Evolutionary conservation across 805 yeast species (phyloP).

Genomic region (Candida golubevii): DNA sequence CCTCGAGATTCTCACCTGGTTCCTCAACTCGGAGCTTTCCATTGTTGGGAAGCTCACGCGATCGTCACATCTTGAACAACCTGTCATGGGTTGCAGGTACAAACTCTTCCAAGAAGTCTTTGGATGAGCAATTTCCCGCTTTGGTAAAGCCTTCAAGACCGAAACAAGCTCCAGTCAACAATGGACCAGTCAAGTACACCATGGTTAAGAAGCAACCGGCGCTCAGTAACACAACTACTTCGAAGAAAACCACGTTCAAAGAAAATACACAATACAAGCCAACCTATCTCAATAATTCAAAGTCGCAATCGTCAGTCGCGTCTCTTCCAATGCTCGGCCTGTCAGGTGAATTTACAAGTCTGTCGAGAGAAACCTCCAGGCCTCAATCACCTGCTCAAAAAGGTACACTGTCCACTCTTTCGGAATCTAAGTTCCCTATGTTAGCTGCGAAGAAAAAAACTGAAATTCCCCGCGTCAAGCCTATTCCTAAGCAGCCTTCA

Average conservation of each 20-base stretch:
- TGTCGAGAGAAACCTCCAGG: conserved; percentile 5
- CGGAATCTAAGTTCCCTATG: conserved; percentile 45
- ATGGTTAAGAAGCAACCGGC: conserved; percentile 25
- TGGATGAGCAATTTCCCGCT: conserved; percentile 31
- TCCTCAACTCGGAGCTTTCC: conserved; percentile 39
- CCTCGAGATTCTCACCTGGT: conserved; percentile 11
- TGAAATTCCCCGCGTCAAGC: conserved; percentile 56
- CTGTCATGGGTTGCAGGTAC: conserved; percentile 25
- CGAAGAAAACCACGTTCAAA: conserved; percentile 16
- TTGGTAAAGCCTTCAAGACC: conserved; percentile 27
- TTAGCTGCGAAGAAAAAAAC: conserved; percentile 35
- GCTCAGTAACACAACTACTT: conserved; percentile 9
- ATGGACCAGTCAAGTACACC: conserved; percentile 24
- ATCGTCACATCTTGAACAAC: conserved; percentile 9
- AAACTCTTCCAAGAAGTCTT: conserved; percentile 3
- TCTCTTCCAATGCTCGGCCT: conserved; percentile 15
- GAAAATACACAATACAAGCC: conserved; percentile 25
- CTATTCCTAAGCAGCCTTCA: conserved; percentile 23
- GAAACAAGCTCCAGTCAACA: conserved; percentile 22
- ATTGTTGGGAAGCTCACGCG: conserved; percentile 29
- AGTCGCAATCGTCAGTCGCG: conserved; percentile 1
- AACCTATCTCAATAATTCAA: conserved; percentile 25
- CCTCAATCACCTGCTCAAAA: conserved; percentile 20
- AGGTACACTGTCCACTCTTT: conserved; percentile 22
- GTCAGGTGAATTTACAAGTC: conserved; percentile 6